Percentiles rank a stretch among this genome's conserved stretches.
These are phyloP conservation scores for Debaryomyces subglobosus DNA, from an alignment of 1,139 yeast genomes.

Conservation along the genomic window DNA sequence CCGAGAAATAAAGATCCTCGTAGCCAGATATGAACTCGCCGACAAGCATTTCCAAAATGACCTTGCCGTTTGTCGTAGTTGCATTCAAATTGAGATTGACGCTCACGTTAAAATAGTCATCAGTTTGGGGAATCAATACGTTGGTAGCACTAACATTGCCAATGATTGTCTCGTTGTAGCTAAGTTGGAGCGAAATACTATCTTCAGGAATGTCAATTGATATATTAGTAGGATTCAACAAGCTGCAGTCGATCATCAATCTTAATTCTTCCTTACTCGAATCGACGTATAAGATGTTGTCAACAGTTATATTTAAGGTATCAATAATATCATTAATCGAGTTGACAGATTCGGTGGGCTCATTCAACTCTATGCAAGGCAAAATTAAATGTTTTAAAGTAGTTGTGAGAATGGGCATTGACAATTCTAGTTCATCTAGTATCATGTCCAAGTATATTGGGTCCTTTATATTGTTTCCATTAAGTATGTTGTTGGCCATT, in stretches of 20 bases:
- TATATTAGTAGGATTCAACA: constrained; percentile 39
- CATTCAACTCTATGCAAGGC: constrained; percentile 3
- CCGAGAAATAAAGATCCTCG: constrained; percentile 10
- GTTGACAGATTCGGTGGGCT: constrained; percentile 1
- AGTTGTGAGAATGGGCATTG: constrained; percentile 24
- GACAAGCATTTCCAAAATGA: constrained; percentile 15
- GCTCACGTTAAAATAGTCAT: constrained; percentile 18
- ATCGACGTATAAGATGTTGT: constrained; percentile 25
- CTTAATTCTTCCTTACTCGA: constrained; percentile 23
- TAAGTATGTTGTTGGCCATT: constrained; percentile 15
- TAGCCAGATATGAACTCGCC: constrained; percentile 28
- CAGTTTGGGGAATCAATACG: constrained; percentile 19
- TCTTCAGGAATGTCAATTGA: constrained; percentile 27
- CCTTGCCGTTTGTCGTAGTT: constrained; percentile 4
- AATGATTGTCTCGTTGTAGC: constrained; percentile 20
- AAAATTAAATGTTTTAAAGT: constrained; percentile 21
- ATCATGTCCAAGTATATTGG: constrained; percentile 19
- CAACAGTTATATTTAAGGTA: constrained; percentile 25
- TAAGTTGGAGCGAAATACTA: constrained; percentile 19
- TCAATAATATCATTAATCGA: constrained; percentile 17
- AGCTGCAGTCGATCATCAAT: constrained; percentile 34
- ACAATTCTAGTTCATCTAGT: constrained; percentile 21
- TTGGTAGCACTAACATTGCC: constrained; percentile 20
- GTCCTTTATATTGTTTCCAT: constrained; percentile 13
- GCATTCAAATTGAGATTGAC: constrained; percentile 16